phyloP scores from a whole-genome alignment of 805 yeast species.

The Lipomyces yamadae region DNA sequence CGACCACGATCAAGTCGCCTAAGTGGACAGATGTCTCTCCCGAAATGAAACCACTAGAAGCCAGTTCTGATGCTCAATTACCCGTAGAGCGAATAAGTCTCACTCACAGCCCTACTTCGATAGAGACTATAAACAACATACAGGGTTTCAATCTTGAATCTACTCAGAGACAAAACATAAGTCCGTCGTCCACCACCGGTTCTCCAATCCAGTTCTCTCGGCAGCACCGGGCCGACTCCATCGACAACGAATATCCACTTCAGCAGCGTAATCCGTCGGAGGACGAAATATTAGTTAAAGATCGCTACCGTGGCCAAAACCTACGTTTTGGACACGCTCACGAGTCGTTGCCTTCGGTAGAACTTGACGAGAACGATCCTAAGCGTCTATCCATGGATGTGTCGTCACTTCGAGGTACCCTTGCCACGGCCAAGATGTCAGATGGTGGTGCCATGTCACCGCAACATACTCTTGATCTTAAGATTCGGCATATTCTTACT shows the following conservation, averaged over 20 bases:
- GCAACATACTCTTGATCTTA: slow-evolving; percentile 29
- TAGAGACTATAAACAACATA: slow-evolving; percentile 29
- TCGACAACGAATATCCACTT: slow-evolving; percentile 24
- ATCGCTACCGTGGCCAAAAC: slow-evolving; percentile 20
- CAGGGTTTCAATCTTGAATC: slow-evolving; percentile 26
- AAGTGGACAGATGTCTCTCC: not conserved
- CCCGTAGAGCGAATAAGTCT: not conserved
- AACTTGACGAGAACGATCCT: slow-evolving; percentile 22
- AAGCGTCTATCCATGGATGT: slow-evolving; percentile 30
- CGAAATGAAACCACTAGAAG: not conserved
- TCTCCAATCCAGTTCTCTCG: slow-evolving; percentile 5
- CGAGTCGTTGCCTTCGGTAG: slow-evolving; percentile 10
- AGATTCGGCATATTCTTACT: slow-evolving; percentile 25
- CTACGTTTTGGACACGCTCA: slow-evolving; percentile 13
- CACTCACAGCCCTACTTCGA: slow-evolving; percentile 5
- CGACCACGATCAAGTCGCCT: not conserved
- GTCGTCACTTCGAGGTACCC: slow-evolving; percentile 21
- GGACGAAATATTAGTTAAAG: slow-evolving; percentile 19
- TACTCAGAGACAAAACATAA: slow-evolving; percentile 6
- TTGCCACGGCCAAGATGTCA: slow-evolving; percentile 13
- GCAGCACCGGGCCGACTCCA: slow-evolving; percentile 8
- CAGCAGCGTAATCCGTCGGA: slow-evolving; percentile 15
- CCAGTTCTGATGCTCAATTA: not conserved
- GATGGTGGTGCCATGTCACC: slow-evolving; percentile 11
- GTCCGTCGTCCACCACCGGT: slow-evolving; percentile 10